Percentiles rank a stretch among this genome's conserved stretches.
Conservation (phyloP, 2,329 filamentous ascomycete genomes). For the Phaeosphaeriaceae sp. region DNA sequence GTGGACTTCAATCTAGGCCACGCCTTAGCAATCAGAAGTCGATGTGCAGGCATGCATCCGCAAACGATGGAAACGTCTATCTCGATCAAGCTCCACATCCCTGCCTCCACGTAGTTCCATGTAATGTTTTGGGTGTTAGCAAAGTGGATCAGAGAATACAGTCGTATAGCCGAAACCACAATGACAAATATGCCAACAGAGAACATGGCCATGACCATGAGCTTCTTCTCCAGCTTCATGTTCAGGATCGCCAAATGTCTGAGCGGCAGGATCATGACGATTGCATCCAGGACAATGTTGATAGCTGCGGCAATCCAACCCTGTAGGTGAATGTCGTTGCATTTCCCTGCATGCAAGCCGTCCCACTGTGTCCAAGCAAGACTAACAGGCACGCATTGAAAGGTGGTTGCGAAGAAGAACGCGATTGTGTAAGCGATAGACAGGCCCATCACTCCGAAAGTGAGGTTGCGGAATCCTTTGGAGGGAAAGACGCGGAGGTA, state of each 20-base stretch:
- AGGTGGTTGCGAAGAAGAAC: constrained; percentile 58
- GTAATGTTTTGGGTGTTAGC: constrained; percentile 49
- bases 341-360: constrained; percentile 30
- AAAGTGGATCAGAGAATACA: constrained; percentile 52
- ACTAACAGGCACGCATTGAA: constrained; percentile 59
- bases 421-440: constrained; percentile 41
- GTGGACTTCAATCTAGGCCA: constrained; percentile 24
- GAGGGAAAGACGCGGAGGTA: constrained; percentile 44
- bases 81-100: constrained; percentile 52
- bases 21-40: constrained; percentile 18
- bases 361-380: constrained; percentile 56
- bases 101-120: constrained; percentile 49
- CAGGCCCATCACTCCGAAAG: constrained; percentile 36
- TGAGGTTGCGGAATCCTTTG: constrained; percentile 29
- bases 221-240: constrained; percentile 41
- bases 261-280: constrained; percentile 42
- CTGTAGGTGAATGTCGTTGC: constrained; percentile 44
- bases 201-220: constrained; percentile 47
- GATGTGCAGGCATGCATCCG: constrained; percentile 50
- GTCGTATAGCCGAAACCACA: constrained; percentile 50
- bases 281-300: constrained; percentile 40
- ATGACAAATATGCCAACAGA: constrained; percentile 50
- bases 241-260: constrained; percentile 38
- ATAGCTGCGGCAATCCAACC: constrained; percentile 38
- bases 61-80: constrained; percentile 43